These are phyloP conservation scores for Rhodamnia argentea DNA, from an alignment of 345 rosid species.

Conservation along the genomic window DNA sequence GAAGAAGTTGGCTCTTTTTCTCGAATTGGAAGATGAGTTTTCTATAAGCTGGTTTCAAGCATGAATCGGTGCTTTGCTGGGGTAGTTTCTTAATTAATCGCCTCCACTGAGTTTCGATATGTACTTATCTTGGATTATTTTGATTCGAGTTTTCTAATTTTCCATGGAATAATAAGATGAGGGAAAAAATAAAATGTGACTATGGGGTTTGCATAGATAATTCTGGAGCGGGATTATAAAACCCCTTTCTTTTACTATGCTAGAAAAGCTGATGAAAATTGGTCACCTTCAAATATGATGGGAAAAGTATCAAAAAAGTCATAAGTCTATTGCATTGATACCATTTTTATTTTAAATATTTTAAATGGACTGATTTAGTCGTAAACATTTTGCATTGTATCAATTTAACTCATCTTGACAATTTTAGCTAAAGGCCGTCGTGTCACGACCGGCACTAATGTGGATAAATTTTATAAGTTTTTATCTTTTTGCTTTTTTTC, in stretches of 20 bases:
- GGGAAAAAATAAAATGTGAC: neutral
- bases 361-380: too few relatives aligned
- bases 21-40: slow-evolving; percentile 2
- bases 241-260: neutral
- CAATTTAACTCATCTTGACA: too few relatives aligned
- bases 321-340: too few relatives aligned
- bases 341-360: too few relatives aligned
- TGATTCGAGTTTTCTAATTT: neutral
- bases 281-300: neutral
- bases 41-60: neutral
- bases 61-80: neutral
- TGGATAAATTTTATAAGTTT: too few relatives aligned
- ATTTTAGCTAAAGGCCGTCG: too few relatives aligned
- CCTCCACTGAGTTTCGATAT: neutral
- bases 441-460: too few relatives aligned
- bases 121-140: neutral
- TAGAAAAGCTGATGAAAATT: neutral
- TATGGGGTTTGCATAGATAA: neutral
- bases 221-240: neutral
- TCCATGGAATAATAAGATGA: neutral
- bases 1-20: slow-evolving; percentile 2
- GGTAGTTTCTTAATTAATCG: neutral
- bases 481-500: too few relatives aligned
- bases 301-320: too few relatives aligned
- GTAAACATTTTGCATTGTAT: too few relatives aligned